These are phyloP conservation scores for Irpex sp. DNA, from an alignment of 1,284 basidiomycete species.

Conservation along the genomic window DNA sequence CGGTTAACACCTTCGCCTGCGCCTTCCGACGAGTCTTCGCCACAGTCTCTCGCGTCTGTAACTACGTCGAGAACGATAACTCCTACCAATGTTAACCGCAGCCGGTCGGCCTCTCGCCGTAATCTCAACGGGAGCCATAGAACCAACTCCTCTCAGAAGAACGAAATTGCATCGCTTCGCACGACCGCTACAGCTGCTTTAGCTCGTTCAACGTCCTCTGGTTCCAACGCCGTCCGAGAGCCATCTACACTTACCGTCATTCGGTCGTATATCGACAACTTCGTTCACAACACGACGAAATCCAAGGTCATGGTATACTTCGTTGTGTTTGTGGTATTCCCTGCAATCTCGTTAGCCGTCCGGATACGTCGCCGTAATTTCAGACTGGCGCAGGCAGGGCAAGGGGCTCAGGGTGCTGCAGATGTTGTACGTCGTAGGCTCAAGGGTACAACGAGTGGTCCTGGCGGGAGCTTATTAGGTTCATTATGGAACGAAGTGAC, in stretches of 20 bases:
- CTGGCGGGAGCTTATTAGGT: constrained; percentile 36
- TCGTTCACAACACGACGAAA: constrained; percentile 17
- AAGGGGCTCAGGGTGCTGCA: constrained; percentile 35
- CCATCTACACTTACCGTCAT: constrained; percentile 26
- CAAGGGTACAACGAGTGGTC: constrained; percentile 30
- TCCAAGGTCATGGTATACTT: constrained; percentile 45
- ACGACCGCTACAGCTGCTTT: constrained; percentile 10
- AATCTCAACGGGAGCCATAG: constrained; percentile 6
- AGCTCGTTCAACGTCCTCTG: constrained; percentile 15
- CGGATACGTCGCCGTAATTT: constrained; percentile 40
- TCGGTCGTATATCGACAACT: constrained; percentile 21
- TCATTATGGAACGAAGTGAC: constrained; percentile 53
- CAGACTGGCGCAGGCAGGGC: constrained; percentile 8
- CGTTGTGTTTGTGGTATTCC: constrained; percentile 57
- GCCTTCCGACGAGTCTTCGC: constrained; percentile 20
- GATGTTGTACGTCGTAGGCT: constrained; percentile 58
- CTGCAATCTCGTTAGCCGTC: constrained; percentile 55
- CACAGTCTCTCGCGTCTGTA: constrained; percentile 24
- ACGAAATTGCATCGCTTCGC: neutral
- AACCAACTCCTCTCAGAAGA: neutral
- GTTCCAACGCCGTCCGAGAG: constrained; percentile 16
- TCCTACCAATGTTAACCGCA: constrained; percentile 9
- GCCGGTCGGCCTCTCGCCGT: constrained; percentile 13
- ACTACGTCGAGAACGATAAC: constrained; percentile 28
- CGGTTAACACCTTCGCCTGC: constrained; percentile 15